Base-by-base conservation (phyloP, 2,329 filamentous ascomycete genomes). In the Graphilbum ipis-grandicollis region DNA sequence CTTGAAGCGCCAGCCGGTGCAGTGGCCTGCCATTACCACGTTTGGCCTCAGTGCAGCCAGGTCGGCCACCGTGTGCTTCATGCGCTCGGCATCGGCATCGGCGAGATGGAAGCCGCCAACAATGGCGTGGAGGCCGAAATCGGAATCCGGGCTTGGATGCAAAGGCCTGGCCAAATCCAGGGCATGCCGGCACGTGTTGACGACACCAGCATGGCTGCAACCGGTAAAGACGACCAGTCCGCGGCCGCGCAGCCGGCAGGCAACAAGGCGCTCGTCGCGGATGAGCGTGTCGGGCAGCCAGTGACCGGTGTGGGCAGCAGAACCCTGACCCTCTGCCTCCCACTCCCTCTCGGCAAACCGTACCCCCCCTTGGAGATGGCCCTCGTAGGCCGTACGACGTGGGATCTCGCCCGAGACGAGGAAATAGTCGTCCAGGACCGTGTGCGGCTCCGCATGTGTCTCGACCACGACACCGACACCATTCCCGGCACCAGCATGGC, bases 201-300 rank as follows among this genome's bases (percentile, higher is more conserved):
- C 59, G 8, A 71, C 60, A 1, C 67, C 66, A 0, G 66, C 63
- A 39, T 71, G 66, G 43, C 62, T 66, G 50, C 67, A 71, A 10
- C 66, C 67, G 0, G 66, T 68, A 46, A 71, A 67, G 17, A 71
- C 53, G 2, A 71, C 61, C 3, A 71, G 54, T 0, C 67, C 67
- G 41, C 23, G 23, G 23, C 23, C 23, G 23, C 23, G 23, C 17
- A 71, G 46, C 37, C 64, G 62, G 43, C 63, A 68, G 47, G 64
- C 58, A n/a, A 71, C 52, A 31, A 68, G 60, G 10, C 66, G 55
- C 46, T 72, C 67, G 39, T 71, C 66, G 7, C 49, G 42, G 40
- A 71, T 69, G 17, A 57, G 42, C 43, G 66, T 59, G 43, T 69
- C 66, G 0, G 53, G 54, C 30, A 54, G 54, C 66, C 65, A 69